phyloP scores from a whole-genome alignment of 1,139 yeast genomes.

The Debaryomyces subglobosus region DNA sequence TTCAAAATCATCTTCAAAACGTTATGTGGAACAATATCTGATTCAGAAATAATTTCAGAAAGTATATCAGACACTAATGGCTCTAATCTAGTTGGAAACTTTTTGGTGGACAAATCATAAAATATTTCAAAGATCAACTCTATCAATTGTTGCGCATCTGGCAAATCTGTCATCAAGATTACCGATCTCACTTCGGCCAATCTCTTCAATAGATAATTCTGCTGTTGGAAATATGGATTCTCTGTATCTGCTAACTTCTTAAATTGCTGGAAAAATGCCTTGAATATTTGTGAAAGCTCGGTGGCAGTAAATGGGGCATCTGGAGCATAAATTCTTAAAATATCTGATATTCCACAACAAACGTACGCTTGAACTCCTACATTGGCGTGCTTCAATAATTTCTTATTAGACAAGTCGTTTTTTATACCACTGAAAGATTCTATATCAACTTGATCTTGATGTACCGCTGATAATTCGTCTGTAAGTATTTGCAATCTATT shows the following conservation, averaged over 20 bases:
- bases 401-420: constrained; percentile 57
- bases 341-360: constrained; percentile 77
- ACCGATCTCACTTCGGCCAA: constrained; percentile 81
- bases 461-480: constrained; percentile 61
- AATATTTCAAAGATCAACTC: constrained; percentile 61
- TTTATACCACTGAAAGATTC: constrained; percentile 48
- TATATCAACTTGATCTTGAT: constrained; percentile 61
- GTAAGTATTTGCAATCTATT: constrained; percentile 48
- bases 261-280: constrained; percentile 64
- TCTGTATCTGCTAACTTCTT: constrained; percentile 58
- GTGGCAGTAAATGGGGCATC: constrained; percentile 82
- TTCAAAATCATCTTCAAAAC: constrained; percentile 66
- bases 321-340: constrained; percentile 81
- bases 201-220: constrained; percentile 66
- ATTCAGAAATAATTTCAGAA: constrained; percentile 77
- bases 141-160: constrained; percentile 59
- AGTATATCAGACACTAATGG: constrained; percentile 68
- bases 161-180: constrained; percentile 75
- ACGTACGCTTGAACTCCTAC: constrained; percentile 70
- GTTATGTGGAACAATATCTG: constrained; percentile 64
- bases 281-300: constrained; percentile 65
- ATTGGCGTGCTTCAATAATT: constrained; percentile 63
- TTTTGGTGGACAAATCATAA: constrained; percentile 52
- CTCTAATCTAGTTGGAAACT: constrained; percentile 50
- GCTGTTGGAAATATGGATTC: constrained; percentile 67